Evolutionary conservation across 2,329 filamentous ascomycete species (phyloP).

Genomic region (Aspergillus persii): DNA sequence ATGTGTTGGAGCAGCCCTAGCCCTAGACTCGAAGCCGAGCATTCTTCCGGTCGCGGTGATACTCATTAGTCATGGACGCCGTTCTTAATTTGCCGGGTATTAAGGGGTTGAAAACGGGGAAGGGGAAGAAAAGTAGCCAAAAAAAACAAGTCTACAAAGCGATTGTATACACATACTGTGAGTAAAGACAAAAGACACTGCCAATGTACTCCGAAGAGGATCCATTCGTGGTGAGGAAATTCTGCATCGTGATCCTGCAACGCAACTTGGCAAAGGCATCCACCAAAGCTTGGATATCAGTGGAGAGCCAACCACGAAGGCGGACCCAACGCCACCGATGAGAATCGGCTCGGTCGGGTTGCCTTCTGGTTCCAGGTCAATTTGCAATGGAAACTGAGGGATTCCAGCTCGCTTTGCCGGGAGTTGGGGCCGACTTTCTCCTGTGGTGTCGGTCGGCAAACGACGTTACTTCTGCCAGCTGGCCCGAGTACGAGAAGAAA

Average conservation of each 20-base stretch:
- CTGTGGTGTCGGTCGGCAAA: not conserved
- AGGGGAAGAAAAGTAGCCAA: no score
- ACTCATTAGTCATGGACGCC: not conserved
- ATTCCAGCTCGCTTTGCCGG: conserved; percentile 1
- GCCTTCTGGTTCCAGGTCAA: not conserved
- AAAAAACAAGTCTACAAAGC: no score
- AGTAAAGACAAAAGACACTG: not conserved
- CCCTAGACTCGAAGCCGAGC: not conserved
- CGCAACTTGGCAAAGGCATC: not conserved
- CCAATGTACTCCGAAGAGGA: not conserved
- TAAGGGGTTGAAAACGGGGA: not conserved
- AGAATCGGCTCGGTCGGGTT: conserved; percentile 15
- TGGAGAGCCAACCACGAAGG: conserved; percentile 8
- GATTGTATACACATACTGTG: no score
- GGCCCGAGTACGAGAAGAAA: not conserved
- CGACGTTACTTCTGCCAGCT: not conserved
- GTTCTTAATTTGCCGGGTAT: not conserved
- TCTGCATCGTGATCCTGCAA: no score
- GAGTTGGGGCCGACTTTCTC: conserved; percentile 6
- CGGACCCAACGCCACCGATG: conserved; percentile 7
- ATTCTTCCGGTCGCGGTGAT: not conserved
- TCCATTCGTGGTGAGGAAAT: no score
- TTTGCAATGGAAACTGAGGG: not conserved
- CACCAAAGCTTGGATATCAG: conserved; percentile 10
- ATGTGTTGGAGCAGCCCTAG: not conserved